Percentiles rank a stretch among this genome's conserved stretches.
Evolutionary conservation across 805 yeast genomes (phyloP).

Genomic region (Saccharomycopsis amapae): DNA sequence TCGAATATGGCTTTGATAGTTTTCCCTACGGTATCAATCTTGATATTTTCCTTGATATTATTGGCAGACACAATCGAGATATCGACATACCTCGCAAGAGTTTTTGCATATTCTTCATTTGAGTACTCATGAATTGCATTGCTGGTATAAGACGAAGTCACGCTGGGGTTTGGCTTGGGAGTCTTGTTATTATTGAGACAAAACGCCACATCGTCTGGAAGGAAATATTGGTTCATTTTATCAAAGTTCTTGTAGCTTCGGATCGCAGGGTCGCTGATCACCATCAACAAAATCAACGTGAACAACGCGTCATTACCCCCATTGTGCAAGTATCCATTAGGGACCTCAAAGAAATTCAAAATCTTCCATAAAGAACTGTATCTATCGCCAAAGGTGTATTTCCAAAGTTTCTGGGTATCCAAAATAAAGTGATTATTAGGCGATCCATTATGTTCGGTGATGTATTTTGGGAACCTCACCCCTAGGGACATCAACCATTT

Average conservation of each 20-base stretch:
- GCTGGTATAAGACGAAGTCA: background rate
- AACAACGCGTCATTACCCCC: conserved; percentile 68
- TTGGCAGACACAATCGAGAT: background rate
- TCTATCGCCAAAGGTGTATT: conserved; percentile 33
- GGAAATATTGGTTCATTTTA: background rate
- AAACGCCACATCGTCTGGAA: background rate
- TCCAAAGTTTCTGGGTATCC: conserved; percentile 47
- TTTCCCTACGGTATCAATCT: conserved; percentile 4
- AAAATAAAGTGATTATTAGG: conserved; percentile 18
- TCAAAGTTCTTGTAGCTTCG: conserved; percentile 23
- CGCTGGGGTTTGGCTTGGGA: background rate
- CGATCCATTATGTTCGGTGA: conserved; percentile 11
- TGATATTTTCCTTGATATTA: conserved; percentile 7
- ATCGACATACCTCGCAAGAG: conserved; percentile 1
- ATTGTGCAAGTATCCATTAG: conserved; percentile 56
- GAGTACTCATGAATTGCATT: background rate
- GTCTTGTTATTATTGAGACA: background rate
- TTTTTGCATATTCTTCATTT: background rate
- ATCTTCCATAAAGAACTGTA: conserved; percentile 41
- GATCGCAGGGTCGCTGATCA: conserved; percentile 42
- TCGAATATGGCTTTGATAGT: conserved; percentile 6
- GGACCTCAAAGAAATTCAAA: conserved; percentile 41
- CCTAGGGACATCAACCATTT: conserved; percentile 42
- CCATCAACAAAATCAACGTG: conserved; percentile 46
- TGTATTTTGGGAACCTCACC: conserved; percentile 36